Evolutionary conservation across 2,329 filamentous ascomycete species (phyloP).

Genomic region (Phyllosticta paracitricarpa): DNA sequence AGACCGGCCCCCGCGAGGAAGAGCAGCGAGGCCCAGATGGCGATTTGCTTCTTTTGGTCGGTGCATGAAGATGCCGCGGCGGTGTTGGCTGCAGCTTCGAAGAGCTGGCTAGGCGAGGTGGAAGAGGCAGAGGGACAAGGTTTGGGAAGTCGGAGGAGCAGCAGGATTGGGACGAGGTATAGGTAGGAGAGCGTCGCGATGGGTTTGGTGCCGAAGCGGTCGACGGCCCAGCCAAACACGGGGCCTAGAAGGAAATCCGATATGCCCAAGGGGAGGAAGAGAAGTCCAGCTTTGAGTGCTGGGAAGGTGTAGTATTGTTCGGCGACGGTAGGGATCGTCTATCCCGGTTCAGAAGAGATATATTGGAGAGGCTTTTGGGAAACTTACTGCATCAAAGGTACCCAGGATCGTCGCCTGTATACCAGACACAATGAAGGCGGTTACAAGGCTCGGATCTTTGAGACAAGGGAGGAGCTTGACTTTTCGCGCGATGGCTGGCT

Average conservation of each 20-base stretch:
- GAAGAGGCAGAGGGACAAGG: constrained; percentile 10
- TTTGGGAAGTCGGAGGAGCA: constrained; percentile 34
- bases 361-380: not conserved
- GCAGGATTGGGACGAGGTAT: constrained; percentile 30
- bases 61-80: not conserved
- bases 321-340: constrained; percentile 36
- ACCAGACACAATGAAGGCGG: constrained; percentile 28
- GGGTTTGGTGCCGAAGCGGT: constrained; percentile 36
- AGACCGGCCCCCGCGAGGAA: constrained; percentile 42
- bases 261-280: constrained; percentile 37
- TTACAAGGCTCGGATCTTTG: constrained; percentile 22
- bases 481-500: constrained; percentile 1
- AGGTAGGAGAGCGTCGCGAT: constrained; percentile 33
- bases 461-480: constrained; percentile 41
- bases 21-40: constrained; percentile 23
- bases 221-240: constrained; percentile 38
- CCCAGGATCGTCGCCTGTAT: constrained; percentile 34
- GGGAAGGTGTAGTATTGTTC: constrained; percentile 34
- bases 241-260: constrained; percentile 38
- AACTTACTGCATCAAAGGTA: constrained; percentile 32
- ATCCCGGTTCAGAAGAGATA: not conserved
- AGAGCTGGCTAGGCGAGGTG: not conserved
- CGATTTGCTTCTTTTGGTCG: constrained; percentile 18
- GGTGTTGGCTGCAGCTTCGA: not conserved
- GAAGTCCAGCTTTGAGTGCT: constrained; percentile 32